Percentiles rank a stretch among this genome's conserved stretches.
These are phyloP conservation scores for Fragaria iinumae DNA, from an alignment of 306 rosid genomes.

Conservation along the genomic window DNA sequence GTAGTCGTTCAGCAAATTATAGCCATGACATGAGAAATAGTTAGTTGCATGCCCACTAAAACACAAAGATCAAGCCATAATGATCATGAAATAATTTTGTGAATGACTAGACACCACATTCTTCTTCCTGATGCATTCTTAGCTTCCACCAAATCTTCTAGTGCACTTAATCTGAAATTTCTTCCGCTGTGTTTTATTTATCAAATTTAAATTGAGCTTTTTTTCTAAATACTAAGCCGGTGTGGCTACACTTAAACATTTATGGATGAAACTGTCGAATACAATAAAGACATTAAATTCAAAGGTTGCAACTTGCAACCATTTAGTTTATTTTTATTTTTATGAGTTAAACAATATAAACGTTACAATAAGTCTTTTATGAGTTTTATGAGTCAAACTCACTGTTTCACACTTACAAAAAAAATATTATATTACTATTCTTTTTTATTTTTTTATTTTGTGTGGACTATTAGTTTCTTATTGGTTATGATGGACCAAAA, in stretches of 20 bases:
- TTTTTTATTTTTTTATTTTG: background rate
- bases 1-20: background rate
- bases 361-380: too few relatives aligned
- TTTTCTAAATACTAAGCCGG: too few relatives aligned
- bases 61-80: background rate
- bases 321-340: too few relatives aligned
- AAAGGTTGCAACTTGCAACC: too few relatives aligned
- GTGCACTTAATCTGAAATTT: background rate
- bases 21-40: background rate
- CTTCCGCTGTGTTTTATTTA: background rate
- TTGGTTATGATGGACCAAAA: background rate
- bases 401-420: rapidly evolving
- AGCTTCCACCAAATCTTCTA: background rate
- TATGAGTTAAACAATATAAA: too few relatives aligned
- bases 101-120: background rate
- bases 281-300: rapidly evolving
- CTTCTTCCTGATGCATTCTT: background rate
- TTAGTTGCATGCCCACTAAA: background rate
- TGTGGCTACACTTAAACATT: too few relatives aligned
- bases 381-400: too few relatives aligned
- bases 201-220: background rate
- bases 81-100: background rate
- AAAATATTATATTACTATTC: rapidly evolving
- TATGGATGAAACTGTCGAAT: rapidly evolving
- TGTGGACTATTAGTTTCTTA: background rate